These are phyloP conservation scores for Fonsecaea pugnacius DNA, from an alignment of 2,329 filamentous ascomycete species.

Conservation along the genomic window DNA sequence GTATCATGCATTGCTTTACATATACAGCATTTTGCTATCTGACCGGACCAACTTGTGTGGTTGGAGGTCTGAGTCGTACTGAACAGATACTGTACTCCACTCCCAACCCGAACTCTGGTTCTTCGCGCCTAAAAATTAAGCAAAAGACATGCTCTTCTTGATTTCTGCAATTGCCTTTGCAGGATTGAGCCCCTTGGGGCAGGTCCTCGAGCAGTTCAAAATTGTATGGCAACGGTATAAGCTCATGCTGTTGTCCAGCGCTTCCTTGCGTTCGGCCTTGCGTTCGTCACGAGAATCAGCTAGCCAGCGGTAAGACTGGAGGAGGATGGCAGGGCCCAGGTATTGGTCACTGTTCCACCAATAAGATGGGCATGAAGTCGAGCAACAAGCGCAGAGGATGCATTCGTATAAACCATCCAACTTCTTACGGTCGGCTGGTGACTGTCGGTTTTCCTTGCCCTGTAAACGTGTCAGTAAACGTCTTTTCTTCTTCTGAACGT, in stretches of 20 bases:
- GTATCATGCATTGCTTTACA: constrained; percentile 14
- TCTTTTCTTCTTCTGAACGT: constrained; percentile 9
- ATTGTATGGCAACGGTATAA: constrained; percentile 99
- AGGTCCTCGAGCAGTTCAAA: constrained; percentile 96
- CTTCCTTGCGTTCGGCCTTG: constrained; percentile 82
- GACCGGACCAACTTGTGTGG: background rate
- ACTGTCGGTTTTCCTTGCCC: constrained; percentile 92
- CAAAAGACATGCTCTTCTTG: constrained; percentile 86
- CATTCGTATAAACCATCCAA: constrained; percentile 98
- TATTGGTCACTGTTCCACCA: constrained; percentile 99
- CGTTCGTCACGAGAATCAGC: constrained; percentile 92
- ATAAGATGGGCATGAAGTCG: constrained; percentile 98
- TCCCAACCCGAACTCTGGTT: background rate
- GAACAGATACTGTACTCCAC: background rate
- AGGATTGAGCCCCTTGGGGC: constrained; percentile 97
- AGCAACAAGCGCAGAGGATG: constrained; percentile 99
- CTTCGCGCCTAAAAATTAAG: background rate
- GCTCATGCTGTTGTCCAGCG: constrained; percentile 98
- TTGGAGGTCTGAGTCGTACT: background rate
- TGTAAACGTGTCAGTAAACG: constrained; percentile 46
- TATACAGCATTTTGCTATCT: constrained; percentile 18
- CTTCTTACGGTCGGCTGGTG: constrained; percentile 90
- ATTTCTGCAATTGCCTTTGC: constrained; percentile 95
- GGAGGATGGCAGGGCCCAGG: constrained; percentile 91
- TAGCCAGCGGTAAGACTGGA: constrained; percentile 98